Evolutionary conservation across 345 rosid genomes (phyloP).

Genomic region (Eucalyptus cloeziana): DNA sequence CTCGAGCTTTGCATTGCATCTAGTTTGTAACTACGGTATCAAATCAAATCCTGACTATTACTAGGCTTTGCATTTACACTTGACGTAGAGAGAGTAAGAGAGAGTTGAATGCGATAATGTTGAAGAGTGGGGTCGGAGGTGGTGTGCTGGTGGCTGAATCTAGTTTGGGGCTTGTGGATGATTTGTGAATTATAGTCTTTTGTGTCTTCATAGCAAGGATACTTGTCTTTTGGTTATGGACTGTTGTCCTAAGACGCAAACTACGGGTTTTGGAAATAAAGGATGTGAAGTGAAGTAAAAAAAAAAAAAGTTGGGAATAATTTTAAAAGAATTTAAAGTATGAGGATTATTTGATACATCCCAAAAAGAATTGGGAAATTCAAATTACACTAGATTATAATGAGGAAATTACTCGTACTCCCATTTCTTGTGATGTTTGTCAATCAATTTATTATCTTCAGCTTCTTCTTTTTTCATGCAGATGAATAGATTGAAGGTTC

Average conservation of each 20-base stretch:
- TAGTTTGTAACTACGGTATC: not conserved
- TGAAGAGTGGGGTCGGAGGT: not conserved
- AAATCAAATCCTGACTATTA: not conserved
- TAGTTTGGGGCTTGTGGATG: not conserved
- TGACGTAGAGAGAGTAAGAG: not conserved
- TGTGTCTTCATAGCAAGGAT: not conserved
- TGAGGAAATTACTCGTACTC: not conserved
- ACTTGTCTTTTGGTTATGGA: not conserved
- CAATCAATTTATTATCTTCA: not conserved
- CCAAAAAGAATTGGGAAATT: not conserved
- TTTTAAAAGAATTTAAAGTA: not conserved
- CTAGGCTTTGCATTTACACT: not conserved
- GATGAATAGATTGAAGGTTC: not conserved
- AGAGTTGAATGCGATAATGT: not conserved
- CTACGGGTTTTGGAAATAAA: not conserved
- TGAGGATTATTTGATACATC: not conserved
- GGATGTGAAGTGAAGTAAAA: not conserved
- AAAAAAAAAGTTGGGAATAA: not conserved
- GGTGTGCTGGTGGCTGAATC: not conserved
- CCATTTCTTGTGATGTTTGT: not conserved
- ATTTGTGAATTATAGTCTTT: not conserved
- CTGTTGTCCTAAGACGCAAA: not conserved
- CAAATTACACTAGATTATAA: not conserved
- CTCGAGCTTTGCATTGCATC: not conserved
- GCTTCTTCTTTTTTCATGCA: not conserved